Base-by-base conservation (phyloP, 257 asterid species). In the Ballota nigra region DNA sequence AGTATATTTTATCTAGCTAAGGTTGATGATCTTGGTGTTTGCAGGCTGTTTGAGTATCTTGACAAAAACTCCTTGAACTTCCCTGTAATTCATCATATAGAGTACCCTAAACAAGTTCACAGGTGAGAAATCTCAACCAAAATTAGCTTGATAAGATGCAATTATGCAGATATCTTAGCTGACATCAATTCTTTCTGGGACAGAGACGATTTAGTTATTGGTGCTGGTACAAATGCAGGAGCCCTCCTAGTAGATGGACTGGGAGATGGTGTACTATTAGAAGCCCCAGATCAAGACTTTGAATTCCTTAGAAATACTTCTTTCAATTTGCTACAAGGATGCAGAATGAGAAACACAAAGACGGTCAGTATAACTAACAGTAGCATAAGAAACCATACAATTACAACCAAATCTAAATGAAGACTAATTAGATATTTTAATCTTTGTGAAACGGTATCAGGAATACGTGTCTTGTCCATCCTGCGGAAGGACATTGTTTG, bases 391-490 rank as follows among this genome's bases (percentile, higher is more conserved):
- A 49, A 13, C 0, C 3, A 45, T 45, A 4, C 19, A 45, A 0
- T 5, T 2, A 61, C 6, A 31, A 31, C 36, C 36, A 31, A 31
- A 68, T 51, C n/a, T 16, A 33, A 13, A 53, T 61, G 26, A 19
- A 55, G 64, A 61, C 19, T 55, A 68, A 63, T 56, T 11, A 26
- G 16, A 18, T 45, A 57, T 70, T 53, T 41, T 52, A 28, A 47
- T 58, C 60, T 43, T 5, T 70, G 45, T 77, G 73, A 56, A 61
- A 57, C 23, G 56, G 56, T 72, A 71, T 57, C 96, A 95, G 99
- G 99, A 95, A 69, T 95, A 90, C 12, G 99, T 95, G 38, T 95
- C 99, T 0, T 95, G 99, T 87, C 99, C 99, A n/a, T 95, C 99
- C 2, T 95, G 99, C 12, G 99, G 99, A 75, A 85, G 99, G 80